Evolutionary conservation across 2,329 filamentous ascomycete genomes (phyloP), one percentile per base, ranked within the genome.

Genomic region (Knufia fluminis): DNA sequence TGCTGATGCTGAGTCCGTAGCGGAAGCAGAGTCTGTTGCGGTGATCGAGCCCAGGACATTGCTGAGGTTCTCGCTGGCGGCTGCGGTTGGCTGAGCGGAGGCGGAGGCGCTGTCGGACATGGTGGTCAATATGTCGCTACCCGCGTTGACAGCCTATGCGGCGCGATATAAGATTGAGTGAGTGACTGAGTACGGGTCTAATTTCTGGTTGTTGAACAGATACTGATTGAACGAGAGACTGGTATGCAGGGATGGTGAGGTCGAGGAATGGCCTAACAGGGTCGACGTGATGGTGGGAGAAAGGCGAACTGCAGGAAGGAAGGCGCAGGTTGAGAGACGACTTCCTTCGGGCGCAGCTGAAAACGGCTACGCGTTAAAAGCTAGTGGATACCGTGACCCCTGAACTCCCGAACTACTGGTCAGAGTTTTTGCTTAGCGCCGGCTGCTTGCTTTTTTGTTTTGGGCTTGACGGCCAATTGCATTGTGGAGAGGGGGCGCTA

Each of bases 1-100:
- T 28, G 35, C 23, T 4, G 41, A 46, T 31, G 26, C 44, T 12
- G 50, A 49, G 8, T 39, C 46, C 19, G 54, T 48, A 28, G 24
- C 17, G 2, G 51, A 43, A 26, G 50, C 39, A 2, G 50, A 24
- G 7, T 48, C 35, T 28, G 45, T 48, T 22, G 20, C 14, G 17
- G 22, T 22, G 17, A 48, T 48, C 33, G 45, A 38, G 6, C 45
- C 45, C 22, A 48, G 45, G 3, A 31, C 45, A 48, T 48, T 22
- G n/a, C 45, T 48, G n/a, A 48, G n/a, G 20, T 46, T 40, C 20
- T 26, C 33, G 22, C 20, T n/a, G n/a, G 19, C 45, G 10, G 45
- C 26, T 22, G n/a, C 16, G 23, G 44, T 46, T 19, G 44, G 31
- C 31, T 46, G 44, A 12, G 44, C 28, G 32, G 31, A 36, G 31